Percentiles rank a stretch among this genome's conserved stretches.
Conservation (phyloP, 352 stramenopile species). For the Globisporangium splendens region DNA sequence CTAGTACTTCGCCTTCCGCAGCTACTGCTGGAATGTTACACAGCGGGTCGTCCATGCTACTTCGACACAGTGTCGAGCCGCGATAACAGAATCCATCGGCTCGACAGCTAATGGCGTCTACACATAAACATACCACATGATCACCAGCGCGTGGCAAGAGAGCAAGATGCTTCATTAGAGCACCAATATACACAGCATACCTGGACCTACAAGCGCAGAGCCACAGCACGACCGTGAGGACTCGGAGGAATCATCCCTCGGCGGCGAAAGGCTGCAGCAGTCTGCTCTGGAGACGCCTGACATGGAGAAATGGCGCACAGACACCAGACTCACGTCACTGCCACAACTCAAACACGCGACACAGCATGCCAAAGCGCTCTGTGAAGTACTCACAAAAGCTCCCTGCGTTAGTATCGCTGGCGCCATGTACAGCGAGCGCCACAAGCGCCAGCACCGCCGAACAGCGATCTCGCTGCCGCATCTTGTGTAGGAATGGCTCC, state of each 20-base stretch:
- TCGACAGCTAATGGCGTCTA: slow-evolving; percentile 26
- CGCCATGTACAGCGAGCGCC: neutral
- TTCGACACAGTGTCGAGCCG: slow-evolving; percentile 18
- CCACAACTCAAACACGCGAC: neutral
- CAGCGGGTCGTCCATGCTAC: slow-evolving; percentile 33
- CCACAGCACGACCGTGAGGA: slow-evolving; percentile 22
- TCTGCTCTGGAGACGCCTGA: slow-evolving; percentile 25
- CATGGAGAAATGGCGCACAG: neutral
- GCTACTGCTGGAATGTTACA: slow-evolving; percentile 23
- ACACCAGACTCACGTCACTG: neutral
- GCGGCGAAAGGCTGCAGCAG: slow-evolving; percentile 30
- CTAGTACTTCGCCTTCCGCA: neutral
- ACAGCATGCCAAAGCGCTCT: neutral
- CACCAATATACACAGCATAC: slow-evolving; percentile 4
- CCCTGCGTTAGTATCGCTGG: too few species aligned
- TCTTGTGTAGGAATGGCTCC: too few species aligned
- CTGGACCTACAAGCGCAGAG: slow-evolving; percentile 17
- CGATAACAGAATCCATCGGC: slow-evolving; percentile 22
- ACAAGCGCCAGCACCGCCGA: neutral
- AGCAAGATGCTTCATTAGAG: neutral
- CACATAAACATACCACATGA: too few species aligned
- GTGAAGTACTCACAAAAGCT: neutral
- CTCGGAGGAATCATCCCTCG: neutral
- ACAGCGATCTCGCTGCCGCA: neutral
- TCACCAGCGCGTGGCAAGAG: neutral